Conservation (phyloP, 306 rosid species). For the Oemleria cerasiformis region DNA sequence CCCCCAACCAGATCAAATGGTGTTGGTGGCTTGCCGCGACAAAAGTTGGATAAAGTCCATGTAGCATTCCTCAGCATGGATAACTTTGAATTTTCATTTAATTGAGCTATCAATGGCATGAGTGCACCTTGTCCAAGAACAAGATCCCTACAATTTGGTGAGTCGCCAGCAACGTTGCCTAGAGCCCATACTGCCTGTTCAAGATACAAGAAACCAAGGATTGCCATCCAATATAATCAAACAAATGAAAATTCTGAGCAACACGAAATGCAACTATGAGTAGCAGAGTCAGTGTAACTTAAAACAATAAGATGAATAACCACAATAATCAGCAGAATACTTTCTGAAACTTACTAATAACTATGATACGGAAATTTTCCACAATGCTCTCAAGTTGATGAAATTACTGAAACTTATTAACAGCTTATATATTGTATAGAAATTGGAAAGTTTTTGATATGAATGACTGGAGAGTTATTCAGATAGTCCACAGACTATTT, state of each 20-base stretch:
- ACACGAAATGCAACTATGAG: background rate
- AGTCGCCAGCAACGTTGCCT: slow-evolving; percentile 69
- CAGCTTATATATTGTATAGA: background rate
- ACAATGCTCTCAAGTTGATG: background rate
- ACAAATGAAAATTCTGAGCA: background rate
- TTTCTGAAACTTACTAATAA: background rate
- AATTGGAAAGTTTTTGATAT: background rate
- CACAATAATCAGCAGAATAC: background rate
- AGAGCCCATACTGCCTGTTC: slow-evolving; percentile 60
- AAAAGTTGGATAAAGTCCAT: slow-evolving; percentile 61
- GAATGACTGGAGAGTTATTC: background rate
- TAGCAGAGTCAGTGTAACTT: background rate
- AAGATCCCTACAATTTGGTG: slow-evolving; percentile 59
- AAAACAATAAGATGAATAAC: background rate
- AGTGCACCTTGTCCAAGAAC: slow-evolving; percentile 58
- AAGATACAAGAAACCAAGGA: slow-evolving; percentile 14
- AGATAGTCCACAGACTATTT: background rate
- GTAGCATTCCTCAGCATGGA: slow-evolving; percentile 63
- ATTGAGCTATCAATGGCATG: slow-evolving; percentile 42
- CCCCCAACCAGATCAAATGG: slow-evolving; percentile 53
- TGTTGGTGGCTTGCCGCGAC: slow-evolving; percentile 62
- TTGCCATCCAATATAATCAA: background rate
- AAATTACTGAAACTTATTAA: background rate
- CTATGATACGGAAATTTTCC: background rate
- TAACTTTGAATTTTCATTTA: slow-evolving; percentile 53